These are phyloP conservation scores for Globisporangium polare DNA, from an alignment of 352 stramenopile genomes.

Conservation along the genomic window DNA sequence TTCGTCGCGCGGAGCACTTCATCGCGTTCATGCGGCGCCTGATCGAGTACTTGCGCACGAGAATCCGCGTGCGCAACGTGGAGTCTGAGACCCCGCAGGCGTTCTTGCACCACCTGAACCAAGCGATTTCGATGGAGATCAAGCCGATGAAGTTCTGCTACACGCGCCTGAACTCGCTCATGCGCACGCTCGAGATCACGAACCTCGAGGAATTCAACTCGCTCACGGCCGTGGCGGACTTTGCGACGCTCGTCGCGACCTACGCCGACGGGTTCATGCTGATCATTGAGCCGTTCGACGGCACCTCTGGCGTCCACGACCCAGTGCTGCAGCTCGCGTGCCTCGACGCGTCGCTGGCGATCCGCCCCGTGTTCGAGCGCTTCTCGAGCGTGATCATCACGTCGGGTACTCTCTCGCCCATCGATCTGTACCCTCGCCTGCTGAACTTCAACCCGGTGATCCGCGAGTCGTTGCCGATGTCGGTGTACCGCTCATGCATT, in stretches of 20 bases:
- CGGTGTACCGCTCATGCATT: conserved; percentile 97
- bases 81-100: conserved; percentile 95
- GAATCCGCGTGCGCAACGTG: conserved; percentile 86
- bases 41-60: conserved; percentile 91
- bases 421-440: conserved; percentile 98
- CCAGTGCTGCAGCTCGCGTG: conserved; percentile 93
- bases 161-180: conserved; percentile 94
- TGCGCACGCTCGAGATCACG: conserved; percentile 95
- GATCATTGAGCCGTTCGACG: conserved; percentile 95
- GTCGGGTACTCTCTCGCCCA: conserved; percentile 96
- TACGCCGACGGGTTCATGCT: conserved; percentile 98
- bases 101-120: conserved; percentile 94
- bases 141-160: conserved; percentile 98
- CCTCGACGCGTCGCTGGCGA: conserved; percentile 96
- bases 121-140: conserved; percentile 92
- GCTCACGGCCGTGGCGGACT: conserved; percentile 95
- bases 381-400: conserved; percentile 89
- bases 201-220: conserved; percentile 97
- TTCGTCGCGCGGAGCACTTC: conserved; percentile 97
- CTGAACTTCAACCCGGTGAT: conserved; percentile 97
- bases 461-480: conserved; percentile 96
- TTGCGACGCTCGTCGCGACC: conserved; percentile 95
- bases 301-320: conserved; percentile 70
- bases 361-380: conserved; percentile 97
- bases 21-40: conserved; percentile 97